A percentile compares a stretch with the other conserved stretches of the same genome.
Evolutionary conservation across 1,284 basidiomycete genomes (phyloP).

Genomic region (Laetiporus sulphureus): DNA sequence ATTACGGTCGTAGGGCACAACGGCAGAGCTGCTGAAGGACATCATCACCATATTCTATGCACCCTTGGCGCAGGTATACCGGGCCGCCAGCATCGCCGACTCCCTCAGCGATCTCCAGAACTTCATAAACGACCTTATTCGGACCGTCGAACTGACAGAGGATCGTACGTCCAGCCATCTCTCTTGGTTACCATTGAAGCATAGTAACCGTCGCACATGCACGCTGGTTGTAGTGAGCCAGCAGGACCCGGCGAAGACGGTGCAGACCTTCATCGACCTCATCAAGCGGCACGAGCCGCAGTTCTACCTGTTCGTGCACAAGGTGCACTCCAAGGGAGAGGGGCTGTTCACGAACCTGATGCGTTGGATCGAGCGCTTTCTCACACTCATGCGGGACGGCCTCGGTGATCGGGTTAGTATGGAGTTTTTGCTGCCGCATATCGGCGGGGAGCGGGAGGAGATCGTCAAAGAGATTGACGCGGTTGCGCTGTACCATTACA

Average conservation of each 20-base stretch:
- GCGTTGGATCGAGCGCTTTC: slow-evolving; percentile 95
- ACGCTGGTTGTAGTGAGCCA: slow-evolving; percentile 58
- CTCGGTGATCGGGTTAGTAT: slow-evolving; percentile 70
- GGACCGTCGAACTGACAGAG: slow-evolving; percentile 89
- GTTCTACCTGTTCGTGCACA: slow-evolving; percentile 97
- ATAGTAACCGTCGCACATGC: neutral
- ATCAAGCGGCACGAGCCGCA: slow-evolving; percentile 92
- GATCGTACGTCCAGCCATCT: slow-evolving; percentile 54
- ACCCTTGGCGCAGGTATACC: slow-evolving; percentile 97
- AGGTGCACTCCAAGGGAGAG: slow-evolving; percentile 96
- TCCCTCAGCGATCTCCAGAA: slow-evolving; percentile 89
- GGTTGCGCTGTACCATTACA: slow-evolving; percentile 86
- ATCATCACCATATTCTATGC: slow-evolving; percentile 99
- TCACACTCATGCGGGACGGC: slow-evolving; percentile 89
- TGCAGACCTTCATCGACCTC: slow-evolving; percentile 92
- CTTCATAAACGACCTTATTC: slow-evolving; percentile 95
- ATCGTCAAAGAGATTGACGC: slow-evolving; percentile 83
- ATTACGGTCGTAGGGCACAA: slow-evolving; percentile 63
- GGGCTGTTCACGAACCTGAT: slow-evolving; percentile 92
- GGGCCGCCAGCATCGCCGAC: slow-evolving; percentile 95
- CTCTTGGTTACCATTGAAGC: neutral
- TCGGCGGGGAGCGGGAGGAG: slow-evolving; percentile 64
- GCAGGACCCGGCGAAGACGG: slow-evolving; percentile 80
- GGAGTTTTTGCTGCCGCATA: slow-evolving; percentile 82
- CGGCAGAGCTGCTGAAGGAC: slow-evolving; percentile 93